Conservation (phyloP, 1,284 basidiomycete genomes). For the Moesziomyces globuligerus region DNA sequence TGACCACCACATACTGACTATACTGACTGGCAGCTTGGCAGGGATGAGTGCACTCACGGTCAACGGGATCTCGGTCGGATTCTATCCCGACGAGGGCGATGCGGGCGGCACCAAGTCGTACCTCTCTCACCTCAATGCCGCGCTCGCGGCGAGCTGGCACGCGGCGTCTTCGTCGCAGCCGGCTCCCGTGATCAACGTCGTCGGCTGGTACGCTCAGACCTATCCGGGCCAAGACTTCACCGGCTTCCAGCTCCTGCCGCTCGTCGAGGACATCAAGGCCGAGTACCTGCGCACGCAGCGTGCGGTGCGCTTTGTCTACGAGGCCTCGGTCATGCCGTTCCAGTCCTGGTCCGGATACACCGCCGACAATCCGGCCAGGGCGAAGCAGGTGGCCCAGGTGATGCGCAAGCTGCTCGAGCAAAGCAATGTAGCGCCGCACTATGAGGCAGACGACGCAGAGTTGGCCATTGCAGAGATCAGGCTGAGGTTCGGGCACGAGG, state of each 20-base stretch:
- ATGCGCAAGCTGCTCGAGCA: slow-evolving; percentile 20
- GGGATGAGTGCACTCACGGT: slow-evolving; percentile 3
- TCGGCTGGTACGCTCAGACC: slow-evolving; percentile 42
- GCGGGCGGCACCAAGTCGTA: slow-evolving; percentile 29
- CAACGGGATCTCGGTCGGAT: slow-evolving; percentile 22
- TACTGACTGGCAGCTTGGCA: background rate
- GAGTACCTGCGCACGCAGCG: slow-evolving; percentile 1
- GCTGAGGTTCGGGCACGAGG: slow-evolving; percentile 33
- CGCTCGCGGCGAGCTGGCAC: slow-evolving; percentile 12
- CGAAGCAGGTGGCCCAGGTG: slow-evolving; percentile 15
- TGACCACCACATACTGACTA: background rate
- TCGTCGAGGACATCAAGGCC: slow-evolving; percentile 26
- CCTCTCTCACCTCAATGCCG: slow-evolving; percentile 30
- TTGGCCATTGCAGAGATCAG: slow-evolving; percentile 23
- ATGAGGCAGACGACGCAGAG: background rate
- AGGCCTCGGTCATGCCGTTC: slow-evolving; percentile 37
- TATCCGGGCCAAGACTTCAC: slow-evolving; percentile 22
- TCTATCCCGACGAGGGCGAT: slow-evolving; percentile 45
- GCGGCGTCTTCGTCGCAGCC: background rate
- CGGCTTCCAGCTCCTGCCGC: slow-evolving; percentile 36
- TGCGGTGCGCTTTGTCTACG: slow-evolving; percentile 9
- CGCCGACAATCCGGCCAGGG: slow-evolving; percentile 11
- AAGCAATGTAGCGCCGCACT: too few species aligned
- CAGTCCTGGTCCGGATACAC: slow-evolving; percentile 33
- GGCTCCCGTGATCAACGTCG: slow-evolving; percentile 13